Evolutionary conservation across 169 alveolate genomes (phyloP).

Genomic region (Cyclospora cayetanensis): DNA sequence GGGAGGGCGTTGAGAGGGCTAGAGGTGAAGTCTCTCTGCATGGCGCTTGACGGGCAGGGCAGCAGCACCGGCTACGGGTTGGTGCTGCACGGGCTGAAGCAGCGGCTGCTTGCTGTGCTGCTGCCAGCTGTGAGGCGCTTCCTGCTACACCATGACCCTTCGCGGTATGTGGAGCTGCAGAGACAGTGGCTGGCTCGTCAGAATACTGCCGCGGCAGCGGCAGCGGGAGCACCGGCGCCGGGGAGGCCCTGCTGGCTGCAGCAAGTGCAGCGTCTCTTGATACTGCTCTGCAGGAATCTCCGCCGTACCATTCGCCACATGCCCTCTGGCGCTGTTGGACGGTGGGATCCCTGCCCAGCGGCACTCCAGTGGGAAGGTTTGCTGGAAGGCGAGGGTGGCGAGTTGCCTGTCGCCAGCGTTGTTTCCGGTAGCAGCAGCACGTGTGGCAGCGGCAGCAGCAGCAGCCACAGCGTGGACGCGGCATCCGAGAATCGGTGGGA

Average conservation of each 20-base stretch:
- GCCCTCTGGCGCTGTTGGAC: constrained; percentile 14
- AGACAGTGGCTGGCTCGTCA: constrained; percentile 44
- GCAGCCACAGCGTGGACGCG: no score
- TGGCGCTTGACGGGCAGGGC: no score
- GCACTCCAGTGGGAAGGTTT: constrained; percentile 48
- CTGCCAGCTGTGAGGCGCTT: constrained; percentile 51
- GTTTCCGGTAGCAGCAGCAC: neutral
- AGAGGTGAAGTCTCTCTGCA: neutral
- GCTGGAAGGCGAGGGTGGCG: constrained; percentile 39
- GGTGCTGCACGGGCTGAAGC: neutral
- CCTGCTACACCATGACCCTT: constrained; percentile 12
- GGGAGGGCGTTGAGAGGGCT: neutral
- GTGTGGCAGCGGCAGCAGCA: no score
- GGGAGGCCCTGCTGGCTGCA: constrained; percentile 2
- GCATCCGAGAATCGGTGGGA: constrained; percentile 31
- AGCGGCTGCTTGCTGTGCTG: constrained; percentile 42
- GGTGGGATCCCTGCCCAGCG: neutral
- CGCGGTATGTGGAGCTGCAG: constrained; percentile 31
- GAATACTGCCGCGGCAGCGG: neutral
- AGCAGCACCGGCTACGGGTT: neutral
- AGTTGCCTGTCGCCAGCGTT: neutral
- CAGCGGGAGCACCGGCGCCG: neutral
- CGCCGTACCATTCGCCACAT: constrained; percentile 20
- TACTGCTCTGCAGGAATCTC: constrained; percentile 39
- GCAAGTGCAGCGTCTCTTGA: constrained; percentile 18